Evolutionary conservation across 345 rosid species (phyloP), one percentile per base, ranked within the genome.

Genomic region (Euphorbia lathyris): DNA sequence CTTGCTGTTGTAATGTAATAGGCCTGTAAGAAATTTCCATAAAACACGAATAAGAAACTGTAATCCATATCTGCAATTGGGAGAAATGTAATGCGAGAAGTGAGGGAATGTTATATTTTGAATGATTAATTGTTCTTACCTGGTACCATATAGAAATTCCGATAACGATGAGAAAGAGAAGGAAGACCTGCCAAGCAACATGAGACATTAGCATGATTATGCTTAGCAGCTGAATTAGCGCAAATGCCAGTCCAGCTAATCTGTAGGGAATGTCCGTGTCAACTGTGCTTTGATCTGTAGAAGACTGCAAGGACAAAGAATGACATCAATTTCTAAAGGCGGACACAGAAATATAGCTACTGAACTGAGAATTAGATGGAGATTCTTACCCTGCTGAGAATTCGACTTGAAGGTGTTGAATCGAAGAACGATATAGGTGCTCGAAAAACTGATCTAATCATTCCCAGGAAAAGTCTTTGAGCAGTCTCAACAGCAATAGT

Each of bases 1-100:
- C 98, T 84, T 10, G 98, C 96, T 11, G 93, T 80, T 43, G 90
- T 76, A 70, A 87, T 88, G 82, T 94, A 94, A 75, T 90, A 91
- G 51, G 79, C 82, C 98, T 93, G 90, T 77, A 80, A 32, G 63
- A 40, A 60, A 72, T 65, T 53, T 40, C 8, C 3, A 14, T 7
- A 43, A 64, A 48, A 55, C n/a, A n/a, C n/a, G 26, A 27, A 34
- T 34, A 34, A 34, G 3, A 34, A 3, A 34, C 38, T 34, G 38
- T n/a, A n/a, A n/a, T n/a, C n/a, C n/a, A n/a, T n/a, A n/a, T n/a
- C n/a, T n/a, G n/a, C n/a, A n/a, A n/a, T n/a, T n/a, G n/a, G n/a
- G n/a, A n/a, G 22, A 9, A 53, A 53, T 20, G 58, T 51, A 51
- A 51, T 7, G 56, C 23, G 17, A 19, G 51, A 19, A 25, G 52